Base-by-base conservation (phyloP, 2,329 filamentous ascomycete genomes). In the Magnaporthiopsis rhizophila region DNA sequence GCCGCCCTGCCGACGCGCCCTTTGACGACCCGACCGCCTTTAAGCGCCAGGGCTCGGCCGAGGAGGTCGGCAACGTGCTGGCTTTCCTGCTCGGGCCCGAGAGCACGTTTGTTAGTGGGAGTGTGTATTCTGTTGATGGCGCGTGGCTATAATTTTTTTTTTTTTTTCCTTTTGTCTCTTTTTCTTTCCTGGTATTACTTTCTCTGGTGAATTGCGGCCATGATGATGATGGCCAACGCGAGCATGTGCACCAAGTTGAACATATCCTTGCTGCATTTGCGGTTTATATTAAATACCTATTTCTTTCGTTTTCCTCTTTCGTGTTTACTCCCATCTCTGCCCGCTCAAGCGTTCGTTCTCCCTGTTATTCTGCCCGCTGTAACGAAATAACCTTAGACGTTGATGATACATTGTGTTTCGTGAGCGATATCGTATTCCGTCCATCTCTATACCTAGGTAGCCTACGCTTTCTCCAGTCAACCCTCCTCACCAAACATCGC, bases 401-500 rank as follows among this genome's bases (percentile, higher is more conserved):
- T 36, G 34, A 36, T 36, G 9, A 36, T 36, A 8, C 34, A 11
- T 30, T 36, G 12, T 36, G 11, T 3, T 11, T 11, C 9, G 11
- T 36, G 34, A 36, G 1, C 34, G 34, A 36, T 12, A 11, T 11
- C 9, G 11, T 1, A 3, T 36, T 8, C 34, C 12, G 12, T 34
- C 28, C 32, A 7, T 34, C 9, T 34, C 12, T 36, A 11, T 36
- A 21, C 38, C 38, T 15, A 0, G 15, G 11, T 32, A 21, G n/a
- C n/a, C n/a, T n/a, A n/a, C n/a, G n/a, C n/a, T n/a, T n/a, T n/a
- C n/a, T n/a, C n/a, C n/a, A n/a, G n/a, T n/a, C n/a, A n/a, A n/a
- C n/a, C n/a, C 2, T 32, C 13, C 36, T 81, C 75, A 93, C 88
- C 90, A 97, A 63, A 99, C 93, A 77, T 97, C 91, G 66, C 91